Conservation (phyloP, 116 monocot genomes). For the Thalassia testudinum region DNA sequence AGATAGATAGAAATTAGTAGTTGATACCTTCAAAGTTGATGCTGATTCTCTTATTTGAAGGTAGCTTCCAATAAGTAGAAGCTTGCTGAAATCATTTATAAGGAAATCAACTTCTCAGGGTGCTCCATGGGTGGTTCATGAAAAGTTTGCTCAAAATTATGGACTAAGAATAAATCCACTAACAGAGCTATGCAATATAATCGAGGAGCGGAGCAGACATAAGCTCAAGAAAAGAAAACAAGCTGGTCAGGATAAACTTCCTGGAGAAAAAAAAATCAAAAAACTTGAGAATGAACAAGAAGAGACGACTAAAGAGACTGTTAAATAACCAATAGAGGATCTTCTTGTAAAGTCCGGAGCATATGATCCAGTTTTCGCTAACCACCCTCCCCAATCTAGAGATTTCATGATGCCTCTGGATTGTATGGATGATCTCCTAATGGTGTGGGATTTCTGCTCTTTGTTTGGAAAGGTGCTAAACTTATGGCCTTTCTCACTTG, state of each 20-base stretch:
- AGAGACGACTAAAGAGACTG: conserved; percentile 8
- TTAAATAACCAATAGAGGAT: conserved; percentile 87
- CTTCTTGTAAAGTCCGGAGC: conserved; percentile 40
- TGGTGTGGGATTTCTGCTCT: conserved; percentile 85
- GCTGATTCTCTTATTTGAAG: conserved; percentile 43
- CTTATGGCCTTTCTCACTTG: conserved; percentile 73
- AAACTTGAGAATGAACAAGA: conserved; percentile 2
- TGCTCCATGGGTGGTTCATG: conserved; percentile 67
- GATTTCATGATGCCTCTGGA: too few species aligned
- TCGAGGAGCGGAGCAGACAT: neutral
- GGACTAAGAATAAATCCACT: conserved; percentile 32
- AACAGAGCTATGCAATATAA: conserved; percentile 15
- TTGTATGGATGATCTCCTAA: conserved; percentile 85
- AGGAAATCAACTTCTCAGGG: conserved; percentile 47
- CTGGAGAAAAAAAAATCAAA: too few species aligned
- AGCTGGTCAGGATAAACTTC: too few species aligned
- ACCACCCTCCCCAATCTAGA: conserved; percentile 55
- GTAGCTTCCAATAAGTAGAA: conserved; percentile 51
- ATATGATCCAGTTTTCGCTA: conserved; percentile 44
- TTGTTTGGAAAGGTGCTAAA: conserved; percentile 61
- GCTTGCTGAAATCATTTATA: conserved; percentile 61
- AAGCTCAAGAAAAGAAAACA: too few species aligned
- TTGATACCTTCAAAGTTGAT: conserved; percentile 27
- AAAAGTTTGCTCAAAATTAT: conserved; percentile 50
- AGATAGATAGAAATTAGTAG: conserved; percentile 26